Base-by-base conservation (phyloP, 768 basidiomycete genomes). In the Dacryopinax primogenitus region DNA sequence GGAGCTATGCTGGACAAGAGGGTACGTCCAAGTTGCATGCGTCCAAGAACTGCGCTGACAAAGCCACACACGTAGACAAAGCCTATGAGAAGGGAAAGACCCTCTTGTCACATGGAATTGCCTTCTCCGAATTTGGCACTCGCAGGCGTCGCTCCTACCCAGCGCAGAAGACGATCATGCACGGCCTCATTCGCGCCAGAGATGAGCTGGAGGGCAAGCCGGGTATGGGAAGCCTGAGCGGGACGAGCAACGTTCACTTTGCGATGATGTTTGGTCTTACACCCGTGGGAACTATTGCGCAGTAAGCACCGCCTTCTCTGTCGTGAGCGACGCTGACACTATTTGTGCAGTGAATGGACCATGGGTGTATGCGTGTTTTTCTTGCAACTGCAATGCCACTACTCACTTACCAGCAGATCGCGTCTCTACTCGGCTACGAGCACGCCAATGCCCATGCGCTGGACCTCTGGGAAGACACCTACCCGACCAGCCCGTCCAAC, bases 191-290 rank as follows among this genome's bases (percentile, higher is more conserved):
- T 61, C 80, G 80, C n/a, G 94, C 88, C 30, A 78, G 80, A 34
- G 83, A 83, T 28, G 72, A 76, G 15, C 66, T 69, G 36, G 68
- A 70, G 70, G n/a, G 72, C 78, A 65, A 21, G 69, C 66, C 68
- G 4, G 28, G 70, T 58, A 66, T 33, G 63, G 90, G 92, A 1
- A 77, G 76, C 39, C 74, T 93, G n/a, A 74, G 77, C 32, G 93
- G 93, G 18, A 97, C 95, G 0, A 92, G 90, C 69, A 99, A 99
- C 75, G 84, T 87, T 4, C 84, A 92, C 73, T 79, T 97, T n/a
- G 95, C 96, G 2, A 80, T 79, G 65, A 87, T 86, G 72, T 84
- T 91, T 70, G 78, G 77, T 26, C 66, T 92, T 26, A 73, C 72
- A 21, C 85, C 86, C 0, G 78, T 89, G 32, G 93, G 93, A 7